Base-by-base conservation (phyloP, 129 eudicot genomes). In the Tanacetum coccineum region DNA sequence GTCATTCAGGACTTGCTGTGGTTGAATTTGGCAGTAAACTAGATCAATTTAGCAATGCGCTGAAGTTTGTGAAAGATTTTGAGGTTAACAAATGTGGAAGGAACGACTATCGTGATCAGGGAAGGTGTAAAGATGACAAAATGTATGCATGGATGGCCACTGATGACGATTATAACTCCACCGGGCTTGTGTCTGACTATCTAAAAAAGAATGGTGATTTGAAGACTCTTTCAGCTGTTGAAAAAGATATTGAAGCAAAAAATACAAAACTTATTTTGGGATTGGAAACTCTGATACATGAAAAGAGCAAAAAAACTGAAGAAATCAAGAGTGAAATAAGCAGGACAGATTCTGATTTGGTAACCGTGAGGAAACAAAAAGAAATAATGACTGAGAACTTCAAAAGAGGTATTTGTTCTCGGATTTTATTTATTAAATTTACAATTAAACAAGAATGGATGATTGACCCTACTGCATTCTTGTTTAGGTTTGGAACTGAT, bases 91-190 rank as follows among this genome's bases (percentile, higher is more conserved):
- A 65, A 55, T 81, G 65, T 52, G 96, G 96, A 58, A 83, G 80
- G 75, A 59, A 70, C 44, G 81, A 83, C 63, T 89, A 85, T 84
- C 49, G 14, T 12, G 48, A 57, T 64, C 7, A 10, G 44, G 40
- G 40, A 42, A 79, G 73, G 74, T 20, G 32, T 13, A 85, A 59
- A 74, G 93, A 85, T n/a, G 86, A 72, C 56, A 77, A 83, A 64
- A 64, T 83, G 18, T 85, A 85, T 79, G 93, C 80, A 12, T 85
- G 89, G 96, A 80, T 85, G 64, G 93, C 93, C 10, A 78, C 86
- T 30, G 77, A 67, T 20, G 86, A 83, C 13, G 94, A 85, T 12
- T 89, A 81, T 74, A 20, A 58, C 20, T 49, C 68, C 0, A 13
- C 11, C n/a, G 85, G 85, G 36, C 76, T 77, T 59, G 73, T 89